Evolutionary conservation across 2,329 filamentous ascomycete species (phyloP).

Genomic region (Ophiostoma sp.): DNA sequence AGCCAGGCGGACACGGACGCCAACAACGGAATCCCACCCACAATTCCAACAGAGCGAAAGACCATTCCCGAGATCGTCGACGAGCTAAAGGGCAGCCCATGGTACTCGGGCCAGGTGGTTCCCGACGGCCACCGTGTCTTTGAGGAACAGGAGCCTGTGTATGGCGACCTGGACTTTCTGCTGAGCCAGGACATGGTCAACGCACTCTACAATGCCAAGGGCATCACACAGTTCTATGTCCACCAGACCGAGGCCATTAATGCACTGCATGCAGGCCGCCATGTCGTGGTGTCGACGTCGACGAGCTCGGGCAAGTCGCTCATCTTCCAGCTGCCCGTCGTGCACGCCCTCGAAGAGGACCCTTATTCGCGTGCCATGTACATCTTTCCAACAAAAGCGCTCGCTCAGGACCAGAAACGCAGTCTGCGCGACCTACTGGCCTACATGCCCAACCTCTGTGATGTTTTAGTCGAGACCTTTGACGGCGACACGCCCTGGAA

Average conservation of each 20-base stretch:
- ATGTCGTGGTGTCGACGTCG: conserved; percentile 91
- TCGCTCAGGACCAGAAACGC: conserved; percentile 90
- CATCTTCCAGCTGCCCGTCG: conserved; percentile 94
- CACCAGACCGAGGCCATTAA: conserved; percentile 96
- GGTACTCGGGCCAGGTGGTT: conserved; percentile 92
- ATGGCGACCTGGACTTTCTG: conserved; percentile 79
- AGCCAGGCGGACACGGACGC: conserved; percentile 35
- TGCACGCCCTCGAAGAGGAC: conserved; percentile 82
- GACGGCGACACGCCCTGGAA: conserved; percentile 90
- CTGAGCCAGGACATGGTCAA: conserved; percentile 94
- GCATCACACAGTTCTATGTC: conserved; percentile 81
- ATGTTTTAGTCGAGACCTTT: conserved; percentile 84
- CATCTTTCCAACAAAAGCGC: conserved; percentile 95
- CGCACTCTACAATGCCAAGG: conserved; percentile 86
- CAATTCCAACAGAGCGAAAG: conserved; percentile 78
- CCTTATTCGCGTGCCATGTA: conserved; percentile 83
- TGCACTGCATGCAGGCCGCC: conserved; percentile 72
- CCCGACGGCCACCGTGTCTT: conserved; percentile 91
- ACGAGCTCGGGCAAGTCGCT: conserved; percentile 96
- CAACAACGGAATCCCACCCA: conserved; percentile 55
- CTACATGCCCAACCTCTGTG: conserved; percentile 76
- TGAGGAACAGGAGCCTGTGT: conserved; percentile 77
- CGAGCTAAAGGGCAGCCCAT: conserved; percentile 77
- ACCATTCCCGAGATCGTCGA: conserved; percentile 79
- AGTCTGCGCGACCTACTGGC: conserved; percentile 82